Evolutionary conservation across 176 grass and related monocot genomes (phyloP).

Genomic region (Oryza meridionalis): DNA sequence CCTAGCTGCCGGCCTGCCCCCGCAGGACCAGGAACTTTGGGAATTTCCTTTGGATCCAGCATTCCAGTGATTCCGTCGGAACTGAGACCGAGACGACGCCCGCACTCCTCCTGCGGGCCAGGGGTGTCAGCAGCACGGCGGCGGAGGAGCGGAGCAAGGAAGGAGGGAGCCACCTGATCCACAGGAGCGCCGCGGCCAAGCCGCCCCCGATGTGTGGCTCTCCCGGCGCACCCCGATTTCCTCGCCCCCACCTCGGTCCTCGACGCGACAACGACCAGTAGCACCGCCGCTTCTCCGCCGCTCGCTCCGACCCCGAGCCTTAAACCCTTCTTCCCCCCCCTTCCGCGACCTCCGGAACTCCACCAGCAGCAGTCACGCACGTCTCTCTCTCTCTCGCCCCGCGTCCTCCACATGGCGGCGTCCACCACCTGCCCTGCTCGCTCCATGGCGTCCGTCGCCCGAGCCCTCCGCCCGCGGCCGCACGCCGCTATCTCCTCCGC

Average conservation of each 20-base stretch:
- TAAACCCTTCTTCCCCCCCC: slow-evolving; percentile 31
- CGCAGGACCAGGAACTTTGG: too few relatives aligned
- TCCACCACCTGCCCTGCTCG: slow-evolving; percentile 26
- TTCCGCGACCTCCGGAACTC: slow-evolving; percentile 10
- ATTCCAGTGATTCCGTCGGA: background rate
- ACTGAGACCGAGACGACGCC: too few relatives aligned
- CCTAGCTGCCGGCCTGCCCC: background rate
- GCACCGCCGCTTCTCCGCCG: background rate
- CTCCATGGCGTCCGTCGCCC: slow-evolving; percentile 74
- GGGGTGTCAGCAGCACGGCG: background rate
- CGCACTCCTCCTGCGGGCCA: background rate
- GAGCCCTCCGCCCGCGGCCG: slow-evolving; percentile 53
- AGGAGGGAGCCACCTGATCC: slow-evolving; percentile 36
- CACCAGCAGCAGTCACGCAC: background rate
- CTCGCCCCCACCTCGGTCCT: slow-evolving; percentile 20
- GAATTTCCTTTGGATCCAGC: slow-evolving; percentile 5
- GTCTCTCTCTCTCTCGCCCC: background rate
- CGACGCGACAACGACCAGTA: slow-evolving; percentile 18
- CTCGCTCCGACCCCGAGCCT: slow-evolving; percentile 7
- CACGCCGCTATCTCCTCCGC: slow-evolving; percentile 5
- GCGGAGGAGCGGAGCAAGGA: background rate
- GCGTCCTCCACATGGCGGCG: slow-evolving; percentile 17
- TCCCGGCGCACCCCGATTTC: slow-evolving; percentile 24
- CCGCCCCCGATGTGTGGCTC: slow-evolving; percentile 39
- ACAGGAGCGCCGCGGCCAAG: slow-evolving; percentile 34